A percentile compares a stretch with the other conserved stretches of the same genome.
Conservation (phyloP, 345 rosid species). For the Hirschfeldia incana region DNA sequence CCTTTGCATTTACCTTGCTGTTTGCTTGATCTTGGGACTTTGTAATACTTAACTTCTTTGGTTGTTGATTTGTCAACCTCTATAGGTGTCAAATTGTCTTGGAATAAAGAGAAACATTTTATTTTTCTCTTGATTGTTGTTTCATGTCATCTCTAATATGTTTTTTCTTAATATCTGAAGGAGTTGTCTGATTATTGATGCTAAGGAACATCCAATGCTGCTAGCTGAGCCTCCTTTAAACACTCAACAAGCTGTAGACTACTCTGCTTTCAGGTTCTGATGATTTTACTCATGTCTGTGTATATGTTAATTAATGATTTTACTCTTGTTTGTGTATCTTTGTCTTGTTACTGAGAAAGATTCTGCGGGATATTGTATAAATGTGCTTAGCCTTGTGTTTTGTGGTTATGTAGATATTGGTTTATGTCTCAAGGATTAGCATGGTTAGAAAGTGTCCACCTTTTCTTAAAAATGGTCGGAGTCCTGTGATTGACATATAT, state of each 20-base stretch:
- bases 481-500: no score
- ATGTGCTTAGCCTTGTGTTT: neutral
- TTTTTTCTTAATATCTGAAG: slow-evolving; percentile 39
- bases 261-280: no score
- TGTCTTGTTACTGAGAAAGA: no score
- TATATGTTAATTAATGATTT: no score
- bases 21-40: slow-evolving; percentile 25
- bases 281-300: no score
- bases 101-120: no score
- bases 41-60: slow-evolving; percentile 21
- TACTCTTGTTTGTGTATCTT: no score
- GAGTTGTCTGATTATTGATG: slow-evolving; percentile 89
- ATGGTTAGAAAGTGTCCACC: no score
- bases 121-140: neutral
- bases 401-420: neutral
- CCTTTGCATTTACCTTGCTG: slow-evolving; percentile 24
- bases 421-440: no score
- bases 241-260: slow-evolving; percentile 49
- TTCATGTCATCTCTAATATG: neutral
- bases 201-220: slow-evolving; percentile 99
- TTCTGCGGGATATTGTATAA: no score
- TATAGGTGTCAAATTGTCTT: neutral
- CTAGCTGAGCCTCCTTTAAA: slow-evolving; percentile 94
- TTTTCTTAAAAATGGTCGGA: no score
- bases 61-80: slow-evolving; percentile 18